These are phyloP conservation scores for Pythium guiyangense DNA, from an alignment of 352 stramenopile species.

Conservation along the genomic window DNA sequence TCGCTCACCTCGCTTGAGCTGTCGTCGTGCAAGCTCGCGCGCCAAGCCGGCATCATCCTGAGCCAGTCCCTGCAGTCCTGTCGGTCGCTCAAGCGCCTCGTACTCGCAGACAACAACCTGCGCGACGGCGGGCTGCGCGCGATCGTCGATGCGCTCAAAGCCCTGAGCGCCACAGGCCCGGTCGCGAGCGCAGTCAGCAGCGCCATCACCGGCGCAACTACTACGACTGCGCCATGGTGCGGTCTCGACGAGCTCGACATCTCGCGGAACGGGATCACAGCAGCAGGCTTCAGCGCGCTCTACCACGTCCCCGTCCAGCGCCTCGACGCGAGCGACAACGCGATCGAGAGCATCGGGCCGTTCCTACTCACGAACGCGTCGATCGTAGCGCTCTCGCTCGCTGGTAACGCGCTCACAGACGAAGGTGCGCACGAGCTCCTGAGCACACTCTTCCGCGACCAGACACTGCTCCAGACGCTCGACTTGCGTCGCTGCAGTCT, in stretches of 20 bases:
- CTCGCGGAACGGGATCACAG: slow-evolving; percentile 40
- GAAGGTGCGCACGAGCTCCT: slow-evolving; percentile 32
- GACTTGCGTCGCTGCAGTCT: slow-evolving; percentile 32
- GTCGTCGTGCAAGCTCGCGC: slow-evolving; percentile 40
- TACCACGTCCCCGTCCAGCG: slow-evolving; percentile 15
- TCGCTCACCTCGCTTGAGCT: slow-evolving; percentile 44
- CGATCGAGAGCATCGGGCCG: slow-evolving; percentile 23
- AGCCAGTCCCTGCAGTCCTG: slow-evolving; percentile 45
- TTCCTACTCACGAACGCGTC: slow-evolving; percentile 18
- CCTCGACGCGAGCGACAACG: slow-evolving; percentile 27
- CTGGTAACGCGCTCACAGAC: slow-evolving; percentile 30
- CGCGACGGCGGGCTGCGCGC: slow-evolving; percentile 46
- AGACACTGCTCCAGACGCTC: slow-evolving; percentile 20
- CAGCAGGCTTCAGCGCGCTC: slow-evolving; percentile 25
- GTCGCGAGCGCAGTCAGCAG: slow-evolving; percentile 20
- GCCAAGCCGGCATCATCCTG: slow-evolving; percentile 57
- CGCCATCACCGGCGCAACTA: too few species aligned
- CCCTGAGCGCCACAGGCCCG: too few species aligned
- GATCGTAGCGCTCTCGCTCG: slow-evolving; percentile 27
- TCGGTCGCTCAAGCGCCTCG: slow-evolving; percentile 22
- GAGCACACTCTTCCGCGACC: slow-evolving; percentile 22
- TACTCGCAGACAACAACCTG: slow-evolving; percentile 46
- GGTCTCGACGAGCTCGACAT: slow-evolving; percentile 39
- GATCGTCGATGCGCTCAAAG: slow-evolving; percentile 44
- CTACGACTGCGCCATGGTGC: background rate